phyloP scores from a whole-genome alignment of 2,329 filamentous ascomycete genomes.

The Phialophora expanda region DNA sequence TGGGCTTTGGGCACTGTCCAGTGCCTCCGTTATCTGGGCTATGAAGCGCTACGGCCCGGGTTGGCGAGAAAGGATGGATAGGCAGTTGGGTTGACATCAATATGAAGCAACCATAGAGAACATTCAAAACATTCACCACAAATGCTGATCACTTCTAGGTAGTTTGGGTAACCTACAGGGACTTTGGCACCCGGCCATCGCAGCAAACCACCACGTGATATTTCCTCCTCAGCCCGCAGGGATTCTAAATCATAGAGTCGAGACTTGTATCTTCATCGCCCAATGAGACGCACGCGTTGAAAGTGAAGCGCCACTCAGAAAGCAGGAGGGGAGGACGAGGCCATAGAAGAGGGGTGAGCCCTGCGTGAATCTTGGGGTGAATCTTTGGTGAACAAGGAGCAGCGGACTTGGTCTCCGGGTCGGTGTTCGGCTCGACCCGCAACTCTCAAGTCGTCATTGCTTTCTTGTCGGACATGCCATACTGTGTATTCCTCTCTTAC shows the following conservation, averaged over 20 bases:
- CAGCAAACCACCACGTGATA: conserved; percentile 2
- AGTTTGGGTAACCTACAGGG: neutral
- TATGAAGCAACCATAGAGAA: neutral
- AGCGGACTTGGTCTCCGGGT: conserved; percentile 8
- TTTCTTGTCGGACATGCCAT: neutral
- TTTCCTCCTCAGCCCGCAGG: neutral
- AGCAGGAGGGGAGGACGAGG: neutral
- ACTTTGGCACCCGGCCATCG: neutral
- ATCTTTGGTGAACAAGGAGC: neutral
- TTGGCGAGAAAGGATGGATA: conserved; percentile 39
- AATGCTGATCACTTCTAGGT: neutral
- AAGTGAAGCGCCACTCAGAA: conserved; percentile 33
- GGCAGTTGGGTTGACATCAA: conserved; percentile 27
- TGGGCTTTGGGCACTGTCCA: conserved; percentile 61
- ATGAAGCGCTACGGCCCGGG: conserved; percentile 50
- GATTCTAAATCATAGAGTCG: neutral
- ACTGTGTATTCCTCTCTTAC: neutral
- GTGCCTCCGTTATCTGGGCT: conserved; percentile 64
- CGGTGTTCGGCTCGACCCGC: conserved; percentile 23
- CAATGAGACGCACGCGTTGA: conserved; percentile 9
- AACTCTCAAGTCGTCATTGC: neutral
- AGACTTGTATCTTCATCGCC: neutral
- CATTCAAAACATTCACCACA: neutral
- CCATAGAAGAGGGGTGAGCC: conserved; percentile 1
- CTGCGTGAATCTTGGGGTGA: neutral